phyloP scores from a whole-genome alignment of 2,329 filamentous ascomycete species.

The Talaromyces rugulosus region DNA sequence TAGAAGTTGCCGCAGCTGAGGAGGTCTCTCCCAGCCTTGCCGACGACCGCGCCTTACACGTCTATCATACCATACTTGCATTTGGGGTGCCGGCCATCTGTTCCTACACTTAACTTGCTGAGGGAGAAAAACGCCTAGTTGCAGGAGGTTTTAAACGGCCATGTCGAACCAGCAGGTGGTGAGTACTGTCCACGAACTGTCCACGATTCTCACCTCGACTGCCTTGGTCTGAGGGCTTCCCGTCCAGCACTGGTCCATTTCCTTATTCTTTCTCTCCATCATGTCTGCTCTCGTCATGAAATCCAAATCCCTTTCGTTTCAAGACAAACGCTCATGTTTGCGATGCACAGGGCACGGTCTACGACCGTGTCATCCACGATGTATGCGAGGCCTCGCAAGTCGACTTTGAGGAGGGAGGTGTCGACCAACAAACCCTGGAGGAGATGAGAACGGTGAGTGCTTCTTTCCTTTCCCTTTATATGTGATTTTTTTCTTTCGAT shows the following conservation, averaged over 20 bases:
- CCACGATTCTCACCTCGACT: conserved; percentile 16
- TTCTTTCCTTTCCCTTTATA: conserved; percentile 4
- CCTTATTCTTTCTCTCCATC: not conserved
- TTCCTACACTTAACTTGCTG: not conserved
- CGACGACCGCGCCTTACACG: not conserved
- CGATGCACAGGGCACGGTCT: conserved; percentile 64
- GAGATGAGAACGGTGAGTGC: conserved; percentile 79
- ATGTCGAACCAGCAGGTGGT: conserved; percentile 50
- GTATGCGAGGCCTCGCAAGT: conserved; percentile 87
- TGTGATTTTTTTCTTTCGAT: not conserved
- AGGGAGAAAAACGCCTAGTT: not conserved
- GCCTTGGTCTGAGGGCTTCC: not conserved
- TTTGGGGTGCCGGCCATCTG: not conserved
- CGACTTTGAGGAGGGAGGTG: conserved; percentile 94
- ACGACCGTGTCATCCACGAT: conserved; percentile 85
- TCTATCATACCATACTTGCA: not conserved
- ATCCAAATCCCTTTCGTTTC: conserved; percentile 12
- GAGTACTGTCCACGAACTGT: conserved; percentile 32
- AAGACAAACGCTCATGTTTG: conserved; percentile 22
- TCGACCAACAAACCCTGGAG: conserved; percentile 80
- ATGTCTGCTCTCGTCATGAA: not conserved
- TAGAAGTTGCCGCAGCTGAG: not conserved
- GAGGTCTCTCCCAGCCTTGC: conserved; percentile 1
- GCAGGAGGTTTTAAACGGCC: conserved; percentile 14
- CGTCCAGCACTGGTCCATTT: not conserved